Base-by-base conservation (phyloP, 371 early-diverging fungal genomes). In the Lichtheimia hyalospora region DNA sequence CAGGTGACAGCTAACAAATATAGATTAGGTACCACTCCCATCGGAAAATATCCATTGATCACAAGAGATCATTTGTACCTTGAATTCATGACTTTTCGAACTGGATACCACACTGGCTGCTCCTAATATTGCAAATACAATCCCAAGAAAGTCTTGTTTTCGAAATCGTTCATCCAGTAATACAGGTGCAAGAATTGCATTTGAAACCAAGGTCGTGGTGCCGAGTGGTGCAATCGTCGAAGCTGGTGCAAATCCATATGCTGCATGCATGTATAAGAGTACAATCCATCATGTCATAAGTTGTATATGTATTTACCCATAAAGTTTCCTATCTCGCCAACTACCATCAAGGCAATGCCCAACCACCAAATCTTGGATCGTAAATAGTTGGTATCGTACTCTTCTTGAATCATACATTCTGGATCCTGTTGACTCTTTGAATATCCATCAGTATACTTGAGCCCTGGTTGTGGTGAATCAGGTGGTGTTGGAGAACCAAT, bases 161-260 rank as follows among this genome's bases (percentile, higher is more conserved):
- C 89, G 69, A 44, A 86, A 83, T 10, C 66, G 65, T 52, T 89
- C 89, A 18, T 82, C 75, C 16, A 89, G 71, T 62, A 86, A 70
- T n/a, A 80, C 55, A 0, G 89, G 89, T 1, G 89, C 89, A 25
- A 89, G 58, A 49, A 88, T 78, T 12, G 84, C 84, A 65, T 89
- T 89, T 25, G 82, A 78, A 46, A 85, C 73, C 28, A 86, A 53
- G 2, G 84, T 79, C 1, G 87, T 85, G 0, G 89, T 89, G 24
- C 89, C 89, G n/a, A 89, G 61, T 0, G 89, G 89, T 3, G 89
- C 88, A 24, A 89, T 79, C 0, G 84, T 75, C 6, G 87, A 86
- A 14, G 89, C 87, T 3, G 85, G 85, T 2, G 88, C 89, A 66
- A 84, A 89, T 10, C 87, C 89, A 68, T 89, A 89, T 1, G 89